A percentile compares a stretch with the other conserved stretches of the same genome.
phyloP scores from a whole-genome alignment of 2,329 filamentous ascomycete genomes.

The Phaeosphaeria sp. region DNA sequence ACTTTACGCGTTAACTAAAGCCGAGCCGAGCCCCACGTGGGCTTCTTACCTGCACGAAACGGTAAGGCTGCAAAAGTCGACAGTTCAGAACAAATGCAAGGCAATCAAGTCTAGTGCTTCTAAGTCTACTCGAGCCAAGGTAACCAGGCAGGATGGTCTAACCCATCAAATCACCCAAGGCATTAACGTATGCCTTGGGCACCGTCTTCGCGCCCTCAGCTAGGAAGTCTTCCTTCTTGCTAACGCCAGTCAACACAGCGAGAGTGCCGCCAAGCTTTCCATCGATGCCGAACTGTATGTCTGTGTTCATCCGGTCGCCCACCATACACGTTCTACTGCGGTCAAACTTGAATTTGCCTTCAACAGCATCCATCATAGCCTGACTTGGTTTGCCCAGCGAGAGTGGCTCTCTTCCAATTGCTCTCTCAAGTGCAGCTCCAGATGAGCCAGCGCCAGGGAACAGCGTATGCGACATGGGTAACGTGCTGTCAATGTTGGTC shows the following conservation, averaged over 20 bases:
- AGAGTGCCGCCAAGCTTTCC: slow-evolving; percentile 89
- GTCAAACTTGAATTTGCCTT: slow-evolving; percentile 92
- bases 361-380: slow-evolving; percentile 99
- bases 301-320: slow-evolving; percentile 90
- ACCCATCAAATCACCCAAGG: slow-evolving; percentile 74
- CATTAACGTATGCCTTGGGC: slow-evolving; percentile 84
- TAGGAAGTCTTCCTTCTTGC: slow-evolving; percentile 82
- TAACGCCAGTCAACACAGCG: slow-evolving; percentile 88
- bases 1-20: neutral
- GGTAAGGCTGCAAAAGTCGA: no score
- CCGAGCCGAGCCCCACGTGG: neutral
- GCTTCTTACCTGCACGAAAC: no score
- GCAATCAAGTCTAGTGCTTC: neutral
- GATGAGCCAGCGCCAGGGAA: slow-evolving; percentile 92
- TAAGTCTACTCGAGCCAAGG: neutral
- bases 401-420: slow-evolving; percentile 68
- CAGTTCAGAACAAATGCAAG: neutral
- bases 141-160: slow-evolving; percentile 8
- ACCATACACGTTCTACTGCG: slow-evolving; percentile 90
- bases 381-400: slow-evolving; percentile 93
- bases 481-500: slow-evolving; percentile 90
- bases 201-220: slow-evolving; percentile 71
- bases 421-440: slow-evolving; percentile 75
- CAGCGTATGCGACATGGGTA: slow-evolving; percentile 80
- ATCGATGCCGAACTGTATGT: slow-evolving; percentile 94